Base-by-base conservation (phyloP, 2,329 filamentous ascomycete species). In the Botrytis fragariae region DNA sequence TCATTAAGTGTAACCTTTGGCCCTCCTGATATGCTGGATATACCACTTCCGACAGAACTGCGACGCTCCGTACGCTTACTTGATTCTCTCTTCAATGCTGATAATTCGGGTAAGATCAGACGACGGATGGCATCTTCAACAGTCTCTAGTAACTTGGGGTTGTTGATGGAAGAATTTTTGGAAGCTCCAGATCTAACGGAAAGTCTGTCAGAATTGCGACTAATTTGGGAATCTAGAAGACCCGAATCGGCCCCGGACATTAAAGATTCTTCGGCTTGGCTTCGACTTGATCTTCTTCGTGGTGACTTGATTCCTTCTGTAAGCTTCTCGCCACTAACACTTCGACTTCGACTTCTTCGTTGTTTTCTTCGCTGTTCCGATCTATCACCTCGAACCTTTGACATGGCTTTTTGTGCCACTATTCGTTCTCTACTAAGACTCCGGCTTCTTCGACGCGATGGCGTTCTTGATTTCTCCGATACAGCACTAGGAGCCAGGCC, bases 71-170 rank as follows among this genome's bases (percentile, higher is more conserved):
- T 88, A 75, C 91, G 90, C 76, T 92, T 91, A 81, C 93, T 95
- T 81, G 95, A 93, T 80, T 97, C 94, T 78, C 95, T 90, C 82
- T 97, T 98, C 72, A 99, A 85, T 16, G 94, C 93, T 78, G 94
- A 95, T 62, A 99, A 86, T 82, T 99, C 95, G 0, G 96, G 96
- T 4, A 99, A 82, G 71, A 93, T 93, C 74, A 93, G 83, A 72
- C 91, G 86, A 78, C 90, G 89, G 79, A 93, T 93, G 29, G 91
- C 91, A 83, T 93, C 91, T 81, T 93, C 91, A 0, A 93, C 91
- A 2, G 91, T 91, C 75, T 91, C 89, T 16, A 93, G 85, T 7
- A 93, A 82, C 78, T 90, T 92, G 0, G 91, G 91, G 77, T 93
- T 93, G 81, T 92, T 93, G 79, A 92, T 88, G 0, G 90, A 91